Conservation (phyloP, 192 early-diverging fungal species). For the Linnemannia zychae region DNA sequence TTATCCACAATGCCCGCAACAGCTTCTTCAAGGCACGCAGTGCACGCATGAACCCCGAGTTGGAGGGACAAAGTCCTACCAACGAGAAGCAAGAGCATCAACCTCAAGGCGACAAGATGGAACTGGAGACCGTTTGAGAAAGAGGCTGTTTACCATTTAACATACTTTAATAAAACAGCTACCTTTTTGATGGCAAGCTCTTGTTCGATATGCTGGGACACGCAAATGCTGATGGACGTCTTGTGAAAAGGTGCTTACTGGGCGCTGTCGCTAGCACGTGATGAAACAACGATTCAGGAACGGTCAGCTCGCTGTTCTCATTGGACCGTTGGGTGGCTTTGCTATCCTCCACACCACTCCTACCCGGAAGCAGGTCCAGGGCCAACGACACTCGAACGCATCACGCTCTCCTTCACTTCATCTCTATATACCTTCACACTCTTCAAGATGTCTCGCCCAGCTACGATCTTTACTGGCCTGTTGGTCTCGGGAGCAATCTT, state of each 20-base stretch:
- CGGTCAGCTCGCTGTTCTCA: no score
- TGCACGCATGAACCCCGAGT: conserved; percentile 25
- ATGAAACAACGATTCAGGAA: not conserved
- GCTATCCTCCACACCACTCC: not conserved
- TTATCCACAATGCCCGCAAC: conserved; percentile 51
- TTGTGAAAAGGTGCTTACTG: no score
- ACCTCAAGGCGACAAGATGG: not conserved
- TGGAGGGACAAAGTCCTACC: not conserved
- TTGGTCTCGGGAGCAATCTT: conserved; percentile 53
- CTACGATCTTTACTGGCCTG: conserved; percentile 51
- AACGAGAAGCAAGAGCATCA: conserved; percentile 30
- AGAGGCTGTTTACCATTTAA: not conserved
- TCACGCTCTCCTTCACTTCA: not conserved
- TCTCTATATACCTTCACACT: conserved; percentile 16
- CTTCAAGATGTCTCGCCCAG: conserved; percentile 44
- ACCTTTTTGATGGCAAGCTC: no score
- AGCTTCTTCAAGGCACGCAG: conserved; percentile 11
- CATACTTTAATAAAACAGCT: not conserved
- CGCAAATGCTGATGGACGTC: no score
- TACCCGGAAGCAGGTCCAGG: not conserved
- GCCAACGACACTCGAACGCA: not conserved
- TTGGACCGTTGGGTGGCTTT: not conserved
- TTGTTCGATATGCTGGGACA: no score
- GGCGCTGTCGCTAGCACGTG: not conserved
- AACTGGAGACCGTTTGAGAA: not conserved